Base-by-base conservation (phyloP, 768 basidiomycete species). In the Tricholomella constricta region DNA sequence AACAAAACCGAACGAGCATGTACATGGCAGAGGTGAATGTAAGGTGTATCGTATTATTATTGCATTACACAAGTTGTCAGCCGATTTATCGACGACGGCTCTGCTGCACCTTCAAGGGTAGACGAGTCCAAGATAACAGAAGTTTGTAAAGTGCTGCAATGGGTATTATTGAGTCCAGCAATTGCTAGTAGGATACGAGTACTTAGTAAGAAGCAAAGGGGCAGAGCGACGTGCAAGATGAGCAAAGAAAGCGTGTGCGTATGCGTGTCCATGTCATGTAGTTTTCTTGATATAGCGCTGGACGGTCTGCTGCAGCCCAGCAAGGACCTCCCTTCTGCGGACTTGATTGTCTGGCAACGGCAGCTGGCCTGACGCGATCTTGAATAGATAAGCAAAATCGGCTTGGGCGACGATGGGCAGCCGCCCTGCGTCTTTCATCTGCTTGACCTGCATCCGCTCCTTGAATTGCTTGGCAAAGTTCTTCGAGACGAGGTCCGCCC, bases 381-480 rank as follows among this genome's bases (percentile, higher is more conserved):
- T 80, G 58, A 82, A 75, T 40, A 98, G 77, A 69, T 87, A 96
- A 1, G 81, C 84, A 65, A 97, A 95, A 68, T 98, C 95, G 2
- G 94, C 94, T 65, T 96, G 95, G 1, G 85, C 84, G 27, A 83
- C 81, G 2, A 96, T 77, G 0, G 96, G 87, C 36, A 98, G 73
- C 51, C 77, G 77, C 25, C 78, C 76, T 15, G 77, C 81, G 55
- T 69, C 67, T 32, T 76, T 66, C 59, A 77, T 73, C 69, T 89
- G 75, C 65, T 84, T 85, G 55, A 80, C 76, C 62, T 90, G 81
- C 47, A 91, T 72, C 57, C 85, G 82, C 60, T 86, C 87, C 61
- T 88, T 89, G 78, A 98, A 98, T 61, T 94, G 84, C 58, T 83
- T 74, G 1, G 93, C 91, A 65, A 95, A 95, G 62, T 91, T 86